These are phyloP conservation scores for Sclerotinia borealis DNA, from an alignment of 2,329 filamentous ascomycete genomes.

Conservation along the genomic window DNA sequence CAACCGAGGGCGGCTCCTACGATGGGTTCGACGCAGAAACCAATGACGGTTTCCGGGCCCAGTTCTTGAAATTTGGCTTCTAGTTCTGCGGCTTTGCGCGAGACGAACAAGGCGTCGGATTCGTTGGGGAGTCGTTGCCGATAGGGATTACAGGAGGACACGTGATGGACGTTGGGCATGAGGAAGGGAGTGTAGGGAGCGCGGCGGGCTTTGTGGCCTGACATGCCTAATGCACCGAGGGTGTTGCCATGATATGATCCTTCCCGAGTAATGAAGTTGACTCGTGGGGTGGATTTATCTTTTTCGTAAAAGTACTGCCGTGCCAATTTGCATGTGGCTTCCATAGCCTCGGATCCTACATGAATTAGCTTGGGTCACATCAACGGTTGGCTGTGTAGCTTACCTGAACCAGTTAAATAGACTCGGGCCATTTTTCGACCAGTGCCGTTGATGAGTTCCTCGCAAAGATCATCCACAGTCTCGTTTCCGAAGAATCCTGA, in stretches of 20 bases:
- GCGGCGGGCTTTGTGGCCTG: constrained; percentile 54
- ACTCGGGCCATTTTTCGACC: constrained; percentile 44
- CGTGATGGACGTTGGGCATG: constrained; percentile 45
- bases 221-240: constrained; percentile 53
- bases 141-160: constrained; percentile 61
- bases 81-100: constrained; percentile 53
- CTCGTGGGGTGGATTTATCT: constrained; percentile 38
- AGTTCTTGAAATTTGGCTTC: constrained; percentile 55
- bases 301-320: constrained; percentile 60
- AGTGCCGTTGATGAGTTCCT: constrained; percentile 37
- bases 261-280: constrained; percentile 57
- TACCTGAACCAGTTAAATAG: constrained; percentile 54
- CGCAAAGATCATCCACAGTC: constrained; percentile 43
- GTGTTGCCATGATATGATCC: constrained; percentile 68
- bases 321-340: constrained; percentile 61
- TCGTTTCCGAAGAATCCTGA: constrained; percentile 52
- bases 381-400: not conserved
- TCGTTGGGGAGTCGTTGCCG: constrained; percentile 46
- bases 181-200: constrained; percentile 53
- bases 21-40: constrained; percentile 58
- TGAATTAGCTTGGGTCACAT: constrained; percentile 11
- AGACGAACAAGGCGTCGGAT: constrained; percentile 49
- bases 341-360: constrained; percentile 60
- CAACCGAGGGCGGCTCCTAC: constrained; percentile 66
- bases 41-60: constrained; percentile 57